A percentile compares a stretch with the other conserved stretches of the same genome.
These are phyloP conservation scores for Paragyromitra xinjiangensis DNA, from an alignment of 495 filamentous ascomycete species.

Conservation along the genomic window DNA sequence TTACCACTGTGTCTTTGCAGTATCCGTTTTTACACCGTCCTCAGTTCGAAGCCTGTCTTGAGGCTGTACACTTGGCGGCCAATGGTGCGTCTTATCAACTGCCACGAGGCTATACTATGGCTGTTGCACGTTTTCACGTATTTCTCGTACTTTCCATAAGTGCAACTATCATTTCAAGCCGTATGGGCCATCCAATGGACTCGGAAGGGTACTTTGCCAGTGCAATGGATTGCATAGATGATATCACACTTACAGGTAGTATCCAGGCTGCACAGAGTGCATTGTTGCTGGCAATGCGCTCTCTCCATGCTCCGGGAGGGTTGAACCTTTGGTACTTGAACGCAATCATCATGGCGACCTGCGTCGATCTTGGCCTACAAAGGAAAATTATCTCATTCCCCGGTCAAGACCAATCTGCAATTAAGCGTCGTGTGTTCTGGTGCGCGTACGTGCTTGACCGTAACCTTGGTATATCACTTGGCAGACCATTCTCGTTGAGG, in stretches of 20 bases:
- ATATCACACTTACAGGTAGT: constrained; percentile 54
- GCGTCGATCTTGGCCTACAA: constrained; percentile 56
- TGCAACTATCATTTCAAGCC: constrained; percentile 50
- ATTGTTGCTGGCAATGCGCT: constrained; percentile 54
- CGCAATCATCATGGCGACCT: constrained; percentile 54
- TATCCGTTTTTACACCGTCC: constrained; percentile 56
- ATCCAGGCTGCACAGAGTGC: constrained; percentile 51
- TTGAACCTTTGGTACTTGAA: constrained; percentile 57
- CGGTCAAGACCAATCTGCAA: constrained; percentile 41
- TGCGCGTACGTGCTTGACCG: constrained; percentile 64
- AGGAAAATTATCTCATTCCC: constrained; percentile 44
- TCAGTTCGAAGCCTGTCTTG: constrained; percentile 54
- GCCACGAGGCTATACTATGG: constrained; percentile 46
- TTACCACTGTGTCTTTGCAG: constrained; percentile 53
- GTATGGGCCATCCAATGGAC: constrained; percentile 39
- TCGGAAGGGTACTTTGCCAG: constrained; percentile 57
- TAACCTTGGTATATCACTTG: constrained; percentile 63
- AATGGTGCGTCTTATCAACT: constrained; percentile 30
- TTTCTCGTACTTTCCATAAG: constrained; percentile 57
- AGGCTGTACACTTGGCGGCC: constrained; percentile 42
- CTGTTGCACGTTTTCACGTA: constrained; percentile 56
- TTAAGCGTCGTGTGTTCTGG: constrained; percentile 64
- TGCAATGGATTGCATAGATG: constrained; percentile 48
- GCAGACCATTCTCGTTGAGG: constrained; percentile 56
- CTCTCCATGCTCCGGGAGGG: constrained; percentile 47